Evolutionary conservation across 2,329 filamentous ascomycete species (phyloP), one percentile per base, ranked within the genome.

Genomic region (Apiospora sp.): DNA sequence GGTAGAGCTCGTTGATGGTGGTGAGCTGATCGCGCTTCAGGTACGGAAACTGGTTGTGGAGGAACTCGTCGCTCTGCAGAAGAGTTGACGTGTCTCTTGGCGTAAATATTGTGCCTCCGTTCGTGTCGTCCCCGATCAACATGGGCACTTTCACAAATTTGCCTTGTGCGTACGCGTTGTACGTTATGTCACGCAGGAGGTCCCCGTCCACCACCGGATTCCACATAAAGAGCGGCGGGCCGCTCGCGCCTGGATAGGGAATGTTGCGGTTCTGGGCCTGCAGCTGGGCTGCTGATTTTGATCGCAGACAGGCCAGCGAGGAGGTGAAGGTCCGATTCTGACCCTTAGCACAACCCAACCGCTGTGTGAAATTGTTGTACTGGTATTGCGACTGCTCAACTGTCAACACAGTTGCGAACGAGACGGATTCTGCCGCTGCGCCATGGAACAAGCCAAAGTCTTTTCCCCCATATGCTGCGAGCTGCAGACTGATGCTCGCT

Each of bases 61-160:
- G 80, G 77, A 91, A 93, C 2, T 79, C 80, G 77, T 91, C 84
- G 76, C 87, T 87, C 43, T 88, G 81, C 1, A 78, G 80, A 3
- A 85, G 77, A 30, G 83, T 88, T 51, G 83, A 82, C 1, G 88
- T 87, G 43, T 79, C 81, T 27, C 80, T 78, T 0, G 90, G 89
- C 0, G 87, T 86, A 78, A 92, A 93, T 5, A 87, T 80, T 0
- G 91, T 92, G 48, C 92, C 92, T 80, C 91, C 92, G 79, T 94
- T 90, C 4, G 89, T 90, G 79, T 88, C 88, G 75, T 89, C 86
- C 70, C 89, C 86, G 58, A 85, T 86, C 24, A 91, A 86, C 0
- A 86, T 81, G 0, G 90, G 90, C 0, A 91, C 84, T 37, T 84
- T 83, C 73, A 90, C 79, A 78, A 90, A 89, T 8, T 84, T 84